Percentiles rank a stretch among this genome's conserved stretches.
These are phyloP conservation scores for Globisporangium orthogonon DNA, from an alignment of 352 stramenopile genomes.

Conservation along the genomic window DNA sequence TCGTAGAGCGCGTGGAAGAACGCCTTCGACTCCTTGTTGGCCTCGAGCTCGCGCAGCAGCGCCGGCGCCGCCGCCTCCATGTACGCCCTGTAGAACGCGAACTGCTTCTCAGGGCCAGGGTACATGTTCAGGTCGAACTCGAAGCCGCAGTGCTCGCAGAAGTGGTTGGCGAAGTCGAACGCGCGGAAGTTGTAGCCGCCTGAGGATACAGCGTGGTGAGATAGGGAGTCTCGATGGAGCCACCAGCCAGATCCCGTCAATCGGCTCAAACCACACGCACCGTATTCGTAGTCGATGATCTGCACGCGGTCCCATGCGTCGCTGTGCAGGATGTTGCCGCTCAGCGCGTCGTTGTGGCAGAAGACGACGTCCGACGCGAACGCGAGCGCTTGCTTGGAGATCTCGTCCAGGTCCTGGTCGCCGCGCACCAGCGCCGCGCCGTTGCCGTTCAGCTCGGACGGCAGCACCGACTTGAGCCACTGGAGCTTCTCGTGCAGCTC, in stretches of 20 bases:
- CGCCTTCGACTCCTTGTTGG: slow-evolving; percentile 68
- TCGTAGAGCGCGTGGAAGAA: slow-evolving; percentile 84
- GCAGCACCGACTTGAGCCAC: slow-evolving; percentile 82
- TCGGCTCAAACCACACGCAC: slow-evolving; percentile 1
- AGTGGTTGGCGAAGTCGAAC: slow-evolving; percentile 95
- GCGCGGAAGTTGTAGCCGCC: slow-evolving; percentile 90
- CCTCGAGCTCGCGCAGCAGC: slow-evolving; percentile 54
- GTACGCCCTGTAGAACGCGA: slow-evolving; percentile 85
- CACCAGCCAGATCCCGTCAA: too few species aligned
- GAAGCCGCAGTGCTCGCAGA: slow-evolving; percentile 93
- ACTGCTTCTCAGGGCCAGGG: slow-evolving; percentile 74
- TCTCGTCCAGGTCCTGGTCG: slow-evolving; percentile 46
- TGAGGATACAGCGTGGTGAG: too few species aligned
- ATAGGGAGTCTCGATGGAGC: too few species aligned
- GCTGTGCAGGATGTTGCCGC: slow-evolving; percentile 81
- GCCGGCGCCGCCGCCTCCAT: slow-evolving; percentile 58
- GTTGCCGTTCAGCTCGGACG: slow-evolving; percentile 62
- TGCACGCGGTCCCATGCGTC: slow-evolving; percentile 77
- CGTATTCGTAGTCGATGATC: slow-evolving; percentile 95
- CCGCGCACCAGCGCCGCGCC: slow-evolving; percentile 43
- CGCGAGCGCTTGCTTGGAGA: slow-evolving; percentile 64
- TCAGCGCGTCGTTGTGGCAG: slow-evolving; percentile 93
- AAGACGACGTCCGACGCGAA: slow-evolving; percentile 87
- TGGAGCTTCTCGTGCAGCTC: slow-evolving; percentile 53
- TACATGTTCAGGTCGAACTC: slow-evolving; percentile 87